These are phyloP conservation scores for Sarocladiaceae sp. DNA, from an alignment of 2,329 filamentous ascomycete genomes.

Conservation along the genomic window DNA sequence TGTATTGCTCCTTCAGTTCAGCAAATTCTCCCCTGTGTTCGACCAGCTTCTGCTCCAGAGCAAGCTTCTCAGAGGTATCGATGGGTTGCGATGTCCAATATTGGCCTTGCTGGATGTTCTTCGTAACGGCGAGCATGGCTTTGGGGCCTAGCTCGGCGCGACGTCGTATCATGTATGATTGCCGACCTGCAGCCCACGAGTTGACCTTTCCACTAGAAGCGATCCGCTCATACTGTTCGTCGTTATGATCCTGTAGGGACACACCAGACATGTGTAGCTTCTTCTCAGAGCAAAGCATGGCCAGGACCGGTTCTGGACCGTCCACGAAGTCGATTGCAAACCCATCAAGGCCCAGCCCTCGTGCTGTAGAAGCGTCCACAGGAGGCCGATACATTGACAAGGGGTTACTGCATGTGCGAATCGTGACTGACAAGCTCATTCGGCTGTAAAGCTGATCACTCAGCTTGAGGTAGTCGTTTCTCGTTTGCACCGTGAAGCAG, in stretches of 20 bases:
- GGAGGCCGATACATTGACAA: constrained; percentile 53
- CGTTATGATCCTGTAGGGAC: constrained; percentile 55
- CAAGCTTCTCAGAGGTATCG: constrained; percentile 60
- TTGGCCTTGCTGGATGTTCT: constrained; percentile 53
- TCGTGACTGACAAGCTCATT: constrained; percentile 66
- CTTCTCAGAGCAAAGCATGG: constrained; percentile 78
- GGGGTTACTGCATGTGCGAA: constrained; percentile 57
- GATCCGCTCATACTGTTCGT: constrained; percentile 66
- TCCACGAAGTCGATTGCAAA: constrained; percentile 76
- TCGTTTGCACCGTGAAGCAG: constrained; percentile 74
- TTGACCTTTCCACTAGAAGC: constrained; percentile 52
- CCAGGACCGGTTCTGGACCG: constrained; percentile 78
- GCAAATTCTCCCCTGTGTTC: constrained; percentile 34
- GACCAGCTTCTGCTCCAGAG: constrained; percentile 50
- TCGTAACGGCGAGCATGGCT: constrained; percentile 66
- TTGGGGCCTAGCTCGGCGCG: constrained; percentile 76
- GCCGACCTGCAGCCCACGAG: constrained; percentile 65
- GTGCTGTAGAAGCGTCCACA: constrained; percentile 51
- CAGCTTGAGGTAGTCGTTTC: constrained; percentile 69
- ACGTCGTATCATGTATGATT: constrained; percentile 61
- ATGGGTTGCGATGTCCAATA: constrained; percentile 77
- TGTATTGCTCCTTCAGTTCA: constrained; percentile 27
- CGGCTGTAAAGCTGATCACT: constrained; percentile 59
- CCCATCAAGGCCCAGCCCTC: constrained; percentile 64
- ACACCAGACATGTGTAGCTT: constrained; percentile 67